Evolutionary conservation across 2,329 filamentous ascomycete species (phyloP).

Genomic region (Lachnellula occidentalis): DNA sequence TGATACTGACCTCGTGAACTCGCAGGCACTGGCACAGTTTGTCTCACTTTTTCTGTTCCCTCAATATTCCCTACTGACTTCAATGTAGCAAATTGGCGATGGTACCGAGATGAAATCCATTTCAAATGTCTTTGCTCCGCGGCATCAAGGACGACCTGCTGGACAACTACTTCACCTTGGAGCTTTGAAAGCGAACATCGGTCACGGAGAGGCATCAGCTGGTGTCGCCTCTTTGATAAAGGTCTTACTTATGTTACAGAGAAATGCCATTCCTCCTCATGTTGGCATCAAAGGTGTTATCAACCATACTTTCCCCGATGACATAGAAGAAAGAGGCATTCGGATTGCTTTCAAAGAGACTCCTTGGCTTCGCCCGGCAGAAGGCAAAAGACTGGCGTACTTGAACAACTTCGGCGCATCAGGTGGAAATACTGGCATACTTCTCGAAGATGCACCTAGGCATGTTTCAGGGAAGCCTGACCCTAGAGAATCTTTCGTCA

Average conservation of each 20-base stretch:
- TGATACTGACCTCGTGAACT: too few species aligned
- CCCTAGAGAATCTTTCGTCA: conserved; percentile 38
- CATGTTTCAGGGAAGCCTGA: conserved; percentile 32
- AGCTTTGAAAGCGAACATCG: conserved; percentile 33
- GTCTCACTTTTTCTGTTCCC: too few species aligned
- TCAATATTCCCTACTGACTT: too few species aligned
- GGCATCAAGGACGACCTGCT: conserved; percentile 40
- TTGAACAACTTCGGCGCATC: conserved; percentile 42
- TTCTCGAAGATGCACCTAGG: conserved; percentile 32
- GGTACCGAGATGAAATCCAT: conserved; percentile 78
- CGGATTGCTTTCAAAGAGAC: conserved; percentile 28
- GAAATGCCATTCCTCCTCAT: conserved; percentile 29
- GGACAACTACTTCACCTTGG: conserved; percentile 45
- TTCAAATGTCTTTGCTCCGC: conserved; percentile 56
- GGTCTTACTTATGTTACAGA: conserved; percentile 29
- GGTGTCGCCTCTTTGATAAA: conserved; percentile 33
- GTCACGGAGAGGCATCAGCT: conserved; percentile 32
- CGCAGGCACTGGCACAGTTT: too few species aligned
- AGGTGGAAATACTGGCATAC: conserved; percentile 30
- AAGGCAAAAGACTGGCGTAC: conserved; percentile 33
- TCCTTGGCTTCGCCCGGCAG: conserved; percentile 28
- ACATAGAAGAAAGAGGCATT: conserved; percentile 33
- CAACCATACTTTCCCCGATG: conserved; percentile 30
- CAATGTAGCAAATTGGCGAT: conserved; percentile 82
- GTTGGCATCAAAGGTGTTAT: conserved; percentile 32